Conservation (phyloP, 768 basidiomycete genomes). For the Mycena maculata region DNA sequence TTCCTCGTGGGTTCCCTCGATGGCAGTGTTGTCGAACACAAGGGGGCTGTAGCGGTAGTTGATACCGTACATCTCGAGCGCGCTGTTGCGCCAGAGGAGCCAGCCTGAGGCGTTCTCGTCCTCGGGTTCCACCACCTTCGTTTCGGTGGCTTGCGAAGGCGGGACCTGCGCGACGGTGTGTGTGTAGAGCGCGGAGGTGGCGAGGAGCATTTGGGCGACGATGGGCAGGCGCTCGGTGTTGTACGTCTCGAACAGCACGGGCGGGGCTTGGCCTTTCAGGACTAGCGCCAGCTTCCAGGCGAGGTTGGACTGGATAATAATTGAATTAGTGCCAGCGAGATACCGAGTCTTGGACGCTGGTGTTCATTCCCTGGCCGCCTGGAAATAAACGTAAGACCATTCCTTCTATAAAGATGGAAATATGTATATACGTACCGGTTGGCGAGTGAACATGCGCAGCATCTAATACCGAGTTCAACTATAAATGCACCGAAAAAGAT, state of each 20-base stretch:
- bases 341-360: slow-evolving; percentile 41
- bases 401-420: too few species aligned
- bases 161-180: slow-evolving; percentile 31
- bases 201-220: slow-evolving; percentile 45
- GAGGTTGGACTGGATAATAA: slow-evolving; percentile 41
- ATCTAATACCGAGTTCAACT: slow-evolving; percentile 20
- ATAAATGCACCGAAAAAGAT: neutral
- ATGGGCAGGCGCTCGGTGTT: slow-evolving; percentile 44
- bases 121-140: neutral
- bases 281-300: slow-evolving; percentile 46
- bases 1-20: slow-evolving; percentile 20
- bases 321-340: neutral
- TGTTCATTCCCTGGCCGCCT: slow-evolving; percentile 43
- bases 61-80: slow-evolving; percentile 39
- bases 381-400: neutral
- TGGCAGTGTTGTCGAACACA: slow-evolving; percentile 38
- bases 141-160: neutral
- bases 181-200: slow-evolving; percentile 38
- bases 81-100: slow-evolving; percentile 24
- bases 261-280: slow-evolving; percentile 34
- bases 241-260: slow-evolving; percentile 39
- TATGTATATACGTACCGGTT: slow-evolving; percentile 19
- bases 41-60: slow-evolving; percentile 43
- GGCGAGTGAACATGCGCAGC: slow-evolving; percentile 39
- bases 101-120: slow-evolving; percentile 17